These are phyloP conservation scores for Acephala macrosclerotiorum DNA, from an alignment of 2,329 filamentous ascomycete species.

Conservation along the genomic window DNA sequence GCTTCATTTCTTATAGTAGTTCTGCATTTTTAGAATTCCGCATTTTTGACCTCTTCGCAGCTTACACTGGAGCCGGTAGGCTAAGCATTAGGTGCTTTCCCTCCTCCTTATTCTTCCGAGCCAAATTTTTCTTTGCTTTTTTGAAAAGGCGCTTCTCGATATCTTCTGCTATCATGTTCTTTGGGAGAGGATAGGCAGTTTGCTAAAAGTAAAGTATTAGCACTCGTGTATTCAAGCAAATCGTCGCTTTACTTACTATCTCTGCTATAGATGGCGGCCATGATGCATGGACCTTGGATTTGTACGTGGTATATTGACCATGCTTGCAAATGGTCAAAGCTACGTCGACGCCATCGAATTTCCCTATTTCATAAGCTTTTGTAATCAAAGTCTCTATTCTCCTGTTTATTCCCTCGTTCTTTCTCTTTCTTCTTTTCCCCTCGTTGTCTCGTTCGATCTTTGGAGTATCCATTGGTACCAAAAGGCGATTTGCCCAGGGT, in stretches of 20 bases:
- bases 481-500: neutral
- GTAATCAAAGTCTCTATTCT: slow-evolving; percentile 21
- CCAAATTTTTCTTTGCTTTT: too few relatives aligned
- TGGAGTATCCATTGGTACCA: slow-evolving; percentile 12
- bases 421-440: slow-evolving; percentile 21
- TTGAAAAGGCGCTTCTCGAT: slow-evolving; percentile 27
- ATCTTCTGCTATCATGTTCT: slow-evolving; percentile 28
- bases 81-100: too few relatives aligned
- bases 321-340: slow-evolving; percentile 27
- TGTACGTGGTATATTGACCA: slow-evolving; percentile 25
- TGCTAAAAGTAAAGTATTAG: slow-evolving; percentile 29
- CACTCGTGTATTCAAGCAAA: slow-evolving; percentile 5
- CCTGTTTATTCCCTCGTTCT: slow-evolving; percentile 26
- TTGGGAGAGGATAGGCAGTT: slow-evolving; percentile 27
- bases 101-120: too few relatives aligned
- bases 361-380: slow-evolving; percentile 24
- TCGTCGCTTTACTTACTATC: slow-evolving; percentile 26
- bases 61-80: too few relatives aligned
- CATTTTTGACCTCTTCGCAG: too few relatives aligned
- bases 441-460: slow-evolving; percentile 17
- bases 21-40: too few relatives aligned
- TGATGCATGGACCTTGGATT: slow-evolving; percentile 19
- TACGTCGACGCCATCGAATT: slow-evolving; percentile 26
- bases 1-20: too few relatives aligned
- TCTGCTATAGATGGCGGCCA: slow-evolving; percentile 26